phyloP scores from a whole-genome alignment of 2,329 filamentous ascomycete genomes.

The Colletotrichum tropicicola region DNA sequence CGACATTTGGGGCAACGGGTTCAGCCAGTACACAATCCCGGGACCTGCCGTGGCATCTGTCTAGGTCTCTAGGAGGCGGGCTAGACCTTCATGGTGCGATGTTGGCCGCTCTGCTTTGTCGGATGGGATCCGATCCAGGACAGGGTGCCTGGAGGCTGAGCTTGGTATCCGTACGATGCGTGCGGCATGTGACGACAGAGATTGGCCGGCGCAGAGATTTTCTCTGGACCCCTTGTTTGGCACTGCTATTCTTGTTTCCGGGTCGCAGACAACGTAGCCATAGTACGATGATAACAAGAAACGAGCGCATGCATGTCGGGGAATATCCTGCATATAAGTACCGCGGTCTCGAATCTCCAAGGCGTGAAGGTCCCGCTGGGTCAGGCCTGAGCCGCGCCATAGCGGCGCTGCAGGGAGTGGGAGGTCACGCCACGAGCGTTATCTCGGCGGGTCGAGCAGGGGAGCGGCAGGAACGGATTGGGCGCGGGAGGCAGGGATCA shows the following conservation, averaged over 20 bases:
- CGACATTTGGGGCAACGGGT: slow-evolving; percentile 46
- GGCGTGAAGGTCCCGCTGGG: neutral
- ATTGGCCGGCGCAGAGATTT: neutral
- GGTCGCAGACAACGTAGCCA: neutral
- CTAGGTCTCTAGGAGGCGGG: neutral
- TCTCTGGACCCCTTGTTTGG: neutral
- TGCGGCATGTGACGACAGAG: neutral
- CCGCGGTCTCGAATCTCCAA: neutral
- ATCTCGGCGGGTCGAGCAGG: slow-evolving; percentile 11
- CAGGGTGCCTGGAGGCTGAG: neutral
- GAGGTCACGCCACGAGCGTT: slow-evolving; percentile 18
- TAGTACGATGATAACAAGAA: neutral
- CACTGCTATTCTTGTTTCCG: neutral
- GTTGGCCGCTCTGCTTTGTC: neutral
- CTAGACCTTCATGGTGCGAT: neutral
- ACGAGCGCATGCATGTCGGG: slow-evolving; percentile 5
- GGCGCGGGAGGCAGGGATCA: neutral
- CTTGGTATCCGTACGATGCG: neutral
- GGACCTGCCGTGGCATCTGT: neutral
- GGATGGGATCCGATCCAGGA: neutral
- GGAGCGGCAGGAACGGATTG: neutral
- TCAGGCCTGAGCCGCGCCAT: neutral
- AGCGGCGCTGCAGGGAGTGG: neutral
- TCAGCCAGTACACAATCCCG: slow-evolving; percentile 27
- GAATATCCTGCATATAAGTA: slow-evolving; percentile 2